Percentiles rank a stretch among this genome's conserved stretches.
Conservation (phyloP, 73 alveolate genomes). For the Paramecium caudatum region DNA sequence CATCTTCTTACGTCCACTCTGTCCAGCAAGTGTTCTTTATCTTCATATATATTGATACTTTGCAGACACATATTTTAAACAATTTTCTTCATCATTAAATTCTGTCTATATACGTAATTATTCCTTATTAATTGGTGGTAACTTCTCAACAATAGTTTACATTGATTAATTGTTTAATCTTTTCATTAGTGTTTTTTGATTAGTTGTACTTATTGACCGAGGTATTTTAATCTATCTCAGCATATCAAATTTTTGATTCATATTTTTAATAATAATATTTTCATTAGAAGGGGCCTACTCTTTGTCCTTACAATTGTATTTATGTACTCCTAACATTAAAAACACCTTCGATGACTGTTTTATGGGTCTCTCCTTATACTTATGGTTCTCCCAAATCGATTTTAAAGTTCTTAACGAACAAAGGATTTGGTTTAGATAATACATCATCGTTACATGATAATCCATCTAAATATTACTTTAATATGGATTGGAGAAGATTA, state of each 20-base stretch:
- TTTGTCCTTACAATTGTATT: constrained; percentile 70
- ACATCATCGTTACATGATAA: constrained; percentile 98
- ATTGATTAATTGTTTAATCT: neutral
- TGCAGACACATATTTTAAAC: neutral
- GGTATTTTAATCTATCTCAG: neutral
- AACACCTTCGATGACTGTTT: constrained; percentile 94
- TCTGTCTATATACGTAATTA: neutral
- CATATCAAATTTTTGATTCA: constrained; percentile 12
- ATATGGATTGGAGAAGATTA: constrained; percentile 92
- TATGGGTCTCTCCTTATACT: constrained; percentile 89
- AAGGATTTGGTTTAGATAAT: constrained; percentile 94
- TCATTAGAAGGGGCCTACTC: constrained; percentile 70
- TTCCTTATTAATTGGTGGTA: neutral
- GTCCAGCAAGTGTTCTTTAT: neutral
- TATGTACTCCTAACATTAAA: constrained; percentile 73
- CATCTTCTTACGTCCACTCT: neutral
- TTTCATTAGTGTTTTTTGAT: neutral
- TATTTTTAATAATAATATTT: constrained; percentile 25
- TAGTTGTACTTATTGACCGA: constrained; percentile 20
- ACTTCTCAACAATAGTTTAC: neutral
- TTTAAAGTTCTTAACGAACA: constrained; percentile 94
- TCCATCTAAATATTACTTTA: constrained; percentile 97
- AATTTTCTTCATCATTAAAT: neutral
- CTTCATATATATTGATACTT: neutral
- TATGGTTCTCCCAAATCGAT: constrained; percentile 93